phyloP scores from a whole-genome alignment of 345 rosid genomes.

The Melaleuca alternifolia region DNA sequence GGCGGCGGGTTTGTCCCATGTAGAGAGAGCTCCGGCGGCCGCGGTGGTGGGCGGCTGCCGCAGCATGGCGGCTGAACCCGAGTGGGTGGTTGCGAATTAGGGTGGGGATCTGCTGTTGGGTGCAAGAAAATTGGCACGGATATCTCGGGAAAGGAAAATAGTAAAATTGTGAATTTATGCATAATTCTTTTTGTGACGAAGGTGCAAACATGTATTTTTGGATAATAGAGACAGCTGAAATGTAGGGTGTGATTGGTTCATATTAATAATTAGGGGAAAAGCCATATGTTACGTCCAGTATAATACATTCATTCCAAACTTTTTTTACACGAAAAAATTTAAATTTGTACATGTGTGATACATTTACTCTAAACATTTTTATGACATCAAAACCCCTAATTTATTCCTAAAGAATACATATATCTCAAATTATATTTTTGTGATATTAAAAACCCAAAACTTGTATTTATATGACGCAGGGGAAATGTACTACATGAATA shows the following conservation, averaged over 20 bases:
- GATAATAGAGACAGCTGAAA: not conserved
- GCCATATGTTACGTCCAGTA: no score
- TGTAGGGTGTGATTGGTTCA: not conserved
- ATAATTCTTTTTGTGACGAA: not conserved
- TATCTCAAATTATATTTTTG: no score
- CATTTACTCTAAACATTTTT: no score
- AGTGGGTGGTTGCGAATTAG: not conserved
- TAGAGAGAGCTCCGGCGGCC: not conserved
- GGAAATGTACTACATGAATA: no score
- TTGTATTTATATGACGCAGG: no score
- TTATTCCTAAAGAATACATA: no score
- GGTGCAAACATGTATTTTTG: not conserved
- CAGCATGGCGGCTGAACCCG: not conserved
- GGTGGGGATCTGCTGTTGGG: not conserved
- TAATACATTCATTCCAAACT: no score
- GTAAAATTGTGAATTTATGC: not conserved
- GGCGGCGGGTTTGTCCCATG: not conserved
- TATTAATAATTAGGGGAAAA: not conserved
- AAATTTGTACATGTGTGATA: no score
- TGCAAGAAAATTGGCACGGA: not conserved
- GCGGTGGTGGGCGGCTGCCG: not conserved
- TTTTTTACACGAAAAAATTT: no score
- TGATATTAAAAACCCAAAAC: no score
- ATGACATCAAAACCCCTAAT: no score
- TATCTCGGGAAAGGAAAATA: not conserved